These are phyloP conservation scores for Didymosphaeria variabile DNA, from an alignment of 2,329 filamentous ascomycete species.

Conservation along the genomic window DNA sequence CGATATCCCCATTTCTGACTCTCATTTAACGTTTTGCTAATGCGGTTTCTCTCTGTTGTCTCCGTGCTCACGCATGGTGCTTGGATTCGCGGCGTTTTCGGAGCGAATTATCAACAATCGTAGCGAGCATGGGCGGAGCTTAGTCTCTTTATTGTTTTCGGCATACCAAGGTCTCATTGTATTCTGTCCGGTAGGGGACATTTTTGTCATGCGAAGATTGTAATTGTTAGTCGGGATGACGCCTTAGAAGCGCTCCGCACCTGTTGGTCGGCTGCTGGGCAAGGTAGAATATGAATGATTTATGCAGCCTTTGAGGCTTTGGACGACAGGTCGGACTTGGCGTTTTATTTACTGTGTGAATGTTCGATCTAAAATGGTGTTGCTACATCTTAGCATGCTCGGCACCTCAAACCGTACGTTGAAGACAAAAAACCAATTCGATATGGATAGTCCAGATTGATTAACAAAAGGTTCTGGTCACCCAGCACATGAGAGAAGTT, in stretches of 20 bases:
- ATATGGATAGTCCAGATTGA: background rate
- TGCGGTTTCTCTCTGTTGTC: constrained; percentile 34
- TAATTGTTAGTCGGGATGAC: constrained; percentile 25
- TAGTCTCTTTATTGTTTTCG: constrained; percentile 37
- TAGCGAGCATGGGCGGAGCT: constrained; percentile 53
- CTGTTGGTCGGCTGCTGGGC: constrained; percentile 14
- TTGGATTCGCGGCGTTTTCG: constrained; percentile 41
- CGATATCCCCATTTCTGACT: constrained; percentile 30
- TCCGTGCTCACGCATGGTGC: constrained; percentile 31
- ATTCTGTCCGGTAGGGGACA: constrained; percentile 21
- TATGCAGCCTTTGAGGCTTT: constrained; percentile 9
- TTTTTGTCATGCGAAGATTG: constrained; percentile 27
- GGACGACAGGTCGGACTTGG: background rate
- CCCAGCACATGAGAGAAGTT: background rate
- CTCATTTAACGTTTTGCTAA: constrained; percentile 36
- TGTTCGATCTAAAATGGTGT: background rate
- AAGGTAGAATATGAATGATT: constrained; percentile 24
- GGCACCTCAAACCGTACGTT: background rate
- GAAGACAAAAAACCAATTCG: background rate
- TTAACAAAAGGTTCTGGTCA: background rate
- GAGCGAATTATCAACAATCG: constrained; percentile 43
- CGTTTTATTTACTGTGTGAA: background rate
- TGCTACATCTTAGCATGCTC: background rate
- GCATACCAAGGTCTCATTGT: constrained; percentile 43
- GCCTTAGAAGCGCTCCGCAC: constrained; percentile 7